Evolutionary conservation across 1,284 basidiomycete genomes (phyloP).

Genomic region (Lentinula novae-zelandiae): DNA sequence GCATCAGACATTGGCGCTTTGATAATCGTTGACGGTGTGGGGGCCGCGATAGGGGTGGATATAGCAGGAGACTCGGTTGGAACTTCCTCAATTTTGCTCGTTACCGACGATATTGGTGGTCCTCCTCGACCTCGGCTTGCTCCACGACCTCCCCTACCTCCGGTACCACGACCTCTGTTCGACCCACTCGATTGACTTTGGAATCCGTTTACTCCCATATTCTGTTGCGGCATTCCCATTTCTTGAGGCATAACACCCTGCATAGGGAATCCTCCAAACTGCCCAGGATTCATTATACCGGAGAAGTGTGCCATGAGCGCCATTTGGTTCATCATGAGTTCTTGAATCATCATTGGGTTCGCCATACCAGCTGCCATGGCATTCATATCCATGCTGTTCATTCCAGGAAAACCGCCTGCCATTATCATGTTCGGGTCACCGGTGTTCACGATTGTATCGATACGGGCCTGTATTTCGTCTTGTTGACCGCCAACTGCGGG

Average conservation of each 20-base stretch:
- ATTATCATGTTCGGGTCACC: constrained; percentile 61
- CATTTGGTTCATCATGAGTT: constrained; percentile 86
- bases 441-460: constrained; percentile 68
- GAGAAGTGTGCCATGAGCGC: constrained; percentile 82
- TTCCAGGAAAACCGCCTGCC: constrained; percentile 45
- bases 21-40: constrained; percentile 22
- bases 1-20: constrained; percentile 24
- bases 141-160: constrained; percentile 36
- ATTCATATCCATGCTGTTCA: constrained; percentile 62
- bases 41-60: constrained; percentile 24
- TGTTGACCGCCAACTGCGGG: constrained; percentile 29
- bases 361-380: constrained; percentile 49
- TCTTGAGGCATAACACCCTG: constrained; percentile 53
- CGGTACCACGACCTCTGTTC: constrained; percentile 34
- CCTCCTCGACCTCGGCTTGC: constrained; percentile 31
- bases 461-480: constrained; percentile 74
- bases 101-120: constrained; percentile 15
- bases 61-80: constrained; percentile 21
- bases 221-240: constrained; percentile 43
- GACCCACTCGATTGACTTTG: constrained; percentile 29
- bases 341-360: constrained; percentile 72
- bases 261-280: constrained; percentile 57
- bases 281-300: constrained; percentile 62
- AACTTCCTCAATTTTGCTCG: constrained; percentile 20
- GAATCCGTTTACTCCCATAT: constrained; percentile 40